Evolutionary conservation across 345 rosid species (phyloP), one percentile per base, ranked within the genome.

Genomic region (Citrus trifoliata): DNA sequence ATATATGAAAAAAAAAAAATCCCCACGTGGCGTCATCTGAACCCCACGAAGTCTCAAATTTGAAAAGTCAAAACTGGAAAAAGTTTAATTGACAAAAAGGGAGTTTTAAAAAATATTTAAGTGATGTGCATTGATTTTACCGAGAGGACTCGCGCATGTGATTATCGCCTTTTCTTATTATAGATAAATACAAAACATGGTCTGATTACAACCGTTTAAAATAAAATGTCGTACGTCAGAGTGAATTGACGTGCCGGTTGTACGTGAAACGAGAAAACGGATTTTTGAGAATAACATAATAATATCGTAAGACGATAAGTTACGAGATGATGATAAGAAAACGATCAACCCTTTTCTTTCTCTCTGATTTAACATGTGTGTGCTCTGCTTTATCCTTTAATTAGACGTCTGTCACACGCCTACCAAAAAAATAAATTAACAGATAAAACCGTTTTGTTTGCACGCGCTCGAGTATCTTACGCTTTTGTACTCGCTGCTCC

Each of bases 141-240:
- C 9, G 19, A 21, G 67, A 3, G 61, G 59, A 68, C 62, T 72
- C 33, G 18, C 71, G 37, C 85, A 73, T 70, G 37, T 48, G 84
- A 84, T 48, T 25, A 19, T 2, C 5, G 19, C 79, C 0, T 19
- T 42, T 22, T 37, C 12, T 35, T 16, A 32, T 58, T 40, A 10
- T 5, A 35, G 40, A 82, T 73, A 71, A 71, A 68, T 60, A 76
- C 83, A 77, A 83, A 83, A 66, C 32, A 60, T 7, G 16, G 61
- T 70, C 81, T 33, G 85, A 84, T 85, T 76, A 71, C 78, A 80
- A 77, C 87, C 85, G 76, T 85, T 80, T 75, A 78, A 80, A 78
- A 68, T 81, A 78, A 80, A 78, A 64, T 81, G 83, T 79, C 78
- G 70, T 74, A 80, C 85, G 92, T 87, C 89, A 82, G 83, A n/a